Evolutionary conservation across 331 rosid species (phyloP).

Genomic region (Arachis monticola): DNA sequence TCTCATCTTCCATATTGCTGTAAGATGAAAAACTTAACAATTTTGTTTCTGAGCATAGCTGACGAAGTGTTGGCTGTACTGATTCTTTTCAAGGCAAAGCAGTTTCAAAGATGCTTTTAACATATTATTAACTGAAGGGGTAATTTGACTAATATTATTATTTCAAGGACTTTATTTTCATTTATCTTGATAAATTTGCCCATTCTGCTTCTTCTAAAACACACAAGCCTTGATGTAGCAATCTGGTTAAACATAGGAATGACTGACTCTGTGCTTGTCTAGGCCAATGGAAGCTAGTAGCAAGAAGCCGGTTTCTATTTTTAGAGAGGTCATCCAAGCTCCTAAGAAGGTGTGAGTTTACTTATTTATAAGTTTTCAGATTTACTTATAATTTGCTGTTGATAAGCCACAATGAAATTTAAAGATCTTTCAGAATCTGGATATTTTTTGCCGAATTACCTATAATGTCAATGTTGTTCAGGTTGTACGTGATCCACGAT

Average conservation of each 20-base stretch:
- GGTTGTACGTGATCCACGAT: slow-evolving; percentile 68
- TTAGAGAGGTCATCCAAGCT: slow-evolving; percentile 74
- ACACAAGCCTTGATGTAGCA: neutral
- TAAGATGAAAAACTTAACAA: too few relatives aligned
- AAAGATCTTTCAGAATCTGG: neutral
- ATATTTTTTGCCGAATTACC: slow-evolving; percentile 25
- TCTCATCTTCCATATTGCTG: too few relatives aligned
- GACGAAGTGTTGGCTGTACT: too few relatives aligned
- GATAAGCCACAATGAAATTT: neutral
- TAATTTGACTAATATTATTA: neutral
- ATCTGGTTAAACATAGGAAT: neutral
- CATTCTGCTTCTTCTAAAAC: neutral
- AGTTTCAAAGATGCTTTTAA: neutral
- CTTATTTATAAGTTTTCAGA: slow-evolving; percentile 1
- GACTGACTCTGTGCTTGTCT: slow-evolving; percentile 25
- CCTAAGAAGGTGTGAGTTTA: slow-evolving; percentile 64
- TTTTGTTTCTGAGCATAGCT: too few relatives aligned
- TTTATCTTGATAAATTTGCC: too few relatives aligned
- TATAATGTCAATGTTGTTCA: slow-evolving; percentile 41
- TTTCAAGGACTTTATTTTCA: neutral
- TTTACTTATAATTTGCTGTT: slow-evolving; percentile 24
- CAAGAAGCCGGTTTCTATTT: slow-evolving; percentile 70
- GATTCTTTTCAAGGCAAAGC: too few relatives aligned
- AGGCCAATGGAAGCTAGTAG: slow-evolving; percentile 85
- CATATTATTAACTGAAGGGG: neutral